Conservation (phyloP, 495 filamentous ascomycete species). For the Lasiosphaeris hirsuta region DNA sequence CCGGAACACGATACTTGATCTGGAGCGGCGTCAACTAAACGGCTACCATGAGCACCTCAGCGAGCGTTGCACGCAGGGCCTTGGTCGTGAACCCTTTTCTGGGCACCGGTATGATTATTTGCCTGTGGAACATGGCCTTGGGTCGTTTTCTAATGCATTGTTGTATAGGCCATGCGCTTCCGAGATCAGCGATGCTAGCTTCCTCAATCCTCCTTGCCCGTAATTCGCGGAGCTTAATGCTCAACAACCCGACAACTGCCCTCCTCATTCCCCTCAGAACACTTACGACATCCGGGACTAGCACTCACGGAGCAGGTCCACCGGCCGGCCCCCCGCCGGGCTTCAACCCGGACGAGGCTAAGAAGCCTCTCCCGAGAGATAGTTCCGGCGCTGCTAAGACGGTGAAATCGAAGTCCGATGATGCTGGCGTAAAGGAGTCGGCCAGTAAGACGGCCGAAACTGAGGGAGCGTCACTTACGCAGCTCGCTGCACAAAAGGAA, state of each 20-base stretch:
- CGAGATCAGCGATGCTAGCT: conserved; percentile 37
- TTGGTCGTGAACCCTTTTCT: conserved; percentile 53
- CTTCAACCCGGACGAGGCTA: conserved; percentile 87
- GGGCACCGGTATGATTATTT: conserved; percentile 34
- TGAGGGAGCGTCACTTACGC: conserved; percentile 27
- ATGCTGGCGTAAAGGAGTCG: conserved; percentile 26
- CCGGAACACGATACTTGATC: no score
- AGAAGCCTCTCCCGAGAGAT: conserved; percentile 70
- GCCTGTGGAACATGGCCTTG: conserved; percentile 14
- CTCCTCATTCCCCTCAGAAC: conserved; percentile 62
- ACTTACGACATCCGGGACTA: conserved; percentile 67
- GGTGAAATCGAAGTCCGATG: conserved; percentile 31
- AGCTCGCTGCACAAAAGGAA: conserved; percentile 35
- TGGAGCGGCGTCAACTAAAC: not conserved
- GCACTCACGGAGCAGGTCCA: conserved; percentile 45
- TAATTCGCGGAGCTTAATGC: conserved; percentile 55
- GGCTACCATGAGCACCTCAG: conserved; percentile 57
- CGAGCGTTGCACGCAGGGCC: conserved; percentile 57
- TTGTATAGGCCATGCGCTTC: conserved; percentile 35
- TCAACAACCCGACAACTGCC: conserved; percentile 60
- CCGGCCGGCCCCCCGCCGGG: conserved; percentile 78
- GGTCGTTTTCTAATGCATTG: conserved; percentile 12
- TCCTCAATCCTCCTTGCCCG: conserved; percentile 53
- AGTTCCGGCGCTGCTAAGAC: conserved; percentile 37
- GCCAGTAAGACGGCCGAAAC: conserved; percentile 27